A percentile compares a stretch with the other conserved stretches of the same genome.
These are phyloP conservation scores for Melampsora americana DNA, from an alignment of 1,284 basidiomycete species.

Conservation along the genomic window DNA sequence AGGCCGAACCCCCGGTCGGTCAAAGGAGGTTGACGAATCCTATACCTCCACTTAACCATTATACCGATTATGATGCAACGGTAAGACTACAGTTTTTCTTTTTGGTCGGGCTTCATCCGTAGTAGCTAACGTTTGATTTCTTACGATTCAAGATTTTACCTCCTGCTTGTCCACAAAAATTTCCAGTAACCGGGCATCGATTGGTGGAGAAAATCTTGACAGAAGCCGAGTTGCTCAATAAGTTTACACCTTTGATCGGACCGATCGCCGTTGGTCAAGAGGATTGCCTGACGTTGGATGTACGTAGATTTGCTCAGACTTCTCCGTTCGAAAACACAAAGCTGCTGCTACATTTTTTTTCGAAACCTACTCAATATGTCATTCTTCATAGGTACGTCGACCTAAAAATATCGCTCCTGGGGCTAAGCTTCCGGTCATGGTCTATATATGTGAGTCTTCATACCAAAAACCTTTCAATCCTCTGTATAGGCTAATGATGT, in stretches of 20 bases:
- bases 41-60: background rate
- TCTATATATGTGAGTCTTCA: background rate
- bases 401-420: background rate
- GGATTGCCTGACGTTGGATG: conserved; percentile 15
- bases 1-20: conserved; percentile 12
- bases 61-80: background rate
- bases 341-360: too few species aligned
- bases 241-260: background rate
- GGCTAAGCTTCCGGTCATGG: conserved; percentile 6
- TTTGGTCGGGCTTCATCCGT: background rate
- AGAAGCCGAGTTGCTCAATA: background rate
- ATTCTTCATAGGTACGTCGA: background rate
- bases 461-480: background rate
- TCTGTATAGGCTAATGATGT: background rate
- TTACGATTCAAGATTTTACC: background rate
- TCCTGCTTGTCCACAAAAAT: conserved; percentile 14
- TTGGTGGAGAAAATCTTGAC: background rate
- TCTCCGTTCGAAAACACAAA: background rate
- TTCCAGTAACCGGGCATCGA: too few species aligned
- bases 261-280: conserved; percentile 2
- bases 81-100: background rate
- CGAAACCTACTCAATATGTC: background rate
- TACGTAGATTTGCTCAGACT: background rate
- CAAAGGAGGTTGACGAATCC: background rate
- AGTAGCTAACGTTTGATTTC: background rate